These are phyloP conservation scores for Dryas integrifolia DNA, from an alignment of 331 rosid genomes.

Conservation along the genomic window DNA sequence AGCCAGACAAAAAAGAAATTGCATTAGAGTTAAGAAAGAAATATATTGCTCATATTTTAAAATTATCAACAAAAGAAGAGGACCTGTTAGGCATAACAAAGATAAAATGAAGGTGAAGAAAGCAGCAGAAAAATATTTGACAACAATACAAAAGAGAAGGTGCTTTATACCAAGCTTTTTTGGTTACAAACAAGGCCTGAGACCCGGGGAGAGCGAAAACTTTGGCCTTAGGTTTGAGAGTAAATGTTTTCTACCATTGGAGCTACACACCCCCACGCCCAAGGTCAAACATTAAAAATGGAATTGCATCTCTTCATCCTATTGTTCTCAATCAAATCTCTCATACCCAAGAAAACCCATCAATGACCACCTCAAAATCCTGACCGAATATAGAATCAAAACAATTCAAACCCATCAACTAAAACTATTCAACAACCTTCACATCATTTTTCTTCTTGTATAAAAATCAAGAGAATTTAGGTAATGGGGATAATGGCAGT, in stretches of 20 bases:
- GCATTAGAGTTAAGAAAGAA: neutral
- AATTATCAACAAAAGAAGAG: neutral
- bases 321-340: neutral
- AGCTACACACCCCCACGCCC: too few relatives aligned
- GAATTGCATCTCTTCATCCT: neutral
- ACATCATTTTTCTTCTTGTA: neutral
- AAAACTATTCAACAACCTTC: neutral
- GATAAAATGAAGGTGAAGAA: neutral
- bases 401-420: neutral
- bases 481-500: neutral
- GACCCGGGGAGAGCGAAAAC: too few relatives aligned
- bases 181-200: too few relatives aligned
- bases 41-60: neutral
- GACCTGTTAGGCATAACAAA: neutral
- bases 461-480: neutral
- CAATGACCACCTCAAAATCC: neutral
- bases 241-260: neutral
- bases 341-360: neutral
- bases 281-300: neutral
- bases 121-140: neutral
- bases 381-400: neutral
- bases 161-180: too few relatives aligned
- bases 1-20: constrained; percentile 16
- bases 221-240: too few relatives aligned
- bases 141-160: neutral